phyloP scores from a whole-genome alignment of 2,329 filamentous ascomycete species.

The Fusarium sp. region DNA sequence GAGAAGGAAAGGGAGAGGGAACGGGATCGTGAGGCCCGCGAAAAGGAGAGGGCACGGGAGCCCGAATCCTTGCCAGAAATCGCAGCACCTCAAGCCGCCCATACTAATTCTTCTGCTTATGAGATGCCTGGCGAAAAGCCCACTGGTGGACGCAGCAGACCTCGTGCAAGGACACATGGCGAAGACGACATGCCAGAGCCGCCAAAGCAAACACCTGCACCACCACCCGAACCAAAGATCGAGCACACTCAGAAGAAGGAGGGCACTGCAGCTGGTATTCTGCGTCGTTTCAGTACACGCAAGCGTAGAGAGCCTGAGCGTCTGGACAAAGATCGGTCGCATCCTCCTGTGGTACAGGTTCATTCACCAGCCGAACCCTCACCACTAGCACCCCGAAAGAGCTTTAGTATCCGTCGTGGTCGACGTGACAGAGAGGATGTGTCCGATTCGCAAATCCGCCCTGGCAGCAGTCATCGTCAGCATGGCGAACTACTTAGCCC shows the following conservation, averaged over 20 bases:
- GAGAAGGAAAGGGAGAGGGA: slow-evolving; percentile 33
- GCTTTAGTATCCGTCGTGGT: slow-evolving; percentile 81
- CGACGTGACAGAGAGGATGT: slow-evolving; percentile 66
- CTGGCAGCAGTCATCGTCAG: slow-evolving; percentile 75
- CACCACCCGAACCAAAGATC: slow-evolving; percentile 65
- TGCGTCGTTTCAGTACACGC: slow-evolving; percentile 92
- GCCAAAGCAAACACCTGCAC: slow-evolving; percentile 46
- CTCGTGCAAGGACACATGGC: slow-evolving; percentile 90
- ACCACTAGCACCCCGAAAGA: slow-evolving; percentile 78
- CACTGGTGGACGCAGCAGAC: slow-evolving; percentile 84
- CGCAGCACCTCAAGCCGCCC: slow-evolving; percentile 82
- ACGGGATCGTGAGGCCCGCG: slow-evolving; percentile 42
- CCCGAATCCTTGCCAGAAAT: slow-evolving; percentile 75
- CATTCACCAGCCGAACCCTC: slow-evolving; percentile 76
- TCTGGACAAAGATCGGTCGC: slow-evolving; percentile 72
- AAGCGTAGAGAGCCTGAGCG: slow-evolving; percentile 76
- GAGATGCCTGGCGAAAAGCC: slow-evolving; percentile 91
- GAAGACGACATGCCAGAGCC: slow-evolving; percentile 87
- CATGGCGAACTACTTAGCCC: slow-evolving; percentile 84
- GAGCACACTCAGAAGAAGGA: slow-evolving; percentile 82
- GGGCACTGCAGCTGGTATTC: slow-evolving; percentile 83
- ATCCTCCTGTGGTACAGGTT: slow-evolving; percentile 80
- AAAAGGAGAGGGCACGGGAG: slow-evolving; percentile 53
- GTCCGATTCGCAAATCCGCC: slow-evolving; percentile 62
- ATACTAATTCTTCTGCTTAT: slow-evolving; percentile 87